Conservation (phyloP, 495 filamentous ascomycete genomes). For the Daldinia decipiens region DNA sequence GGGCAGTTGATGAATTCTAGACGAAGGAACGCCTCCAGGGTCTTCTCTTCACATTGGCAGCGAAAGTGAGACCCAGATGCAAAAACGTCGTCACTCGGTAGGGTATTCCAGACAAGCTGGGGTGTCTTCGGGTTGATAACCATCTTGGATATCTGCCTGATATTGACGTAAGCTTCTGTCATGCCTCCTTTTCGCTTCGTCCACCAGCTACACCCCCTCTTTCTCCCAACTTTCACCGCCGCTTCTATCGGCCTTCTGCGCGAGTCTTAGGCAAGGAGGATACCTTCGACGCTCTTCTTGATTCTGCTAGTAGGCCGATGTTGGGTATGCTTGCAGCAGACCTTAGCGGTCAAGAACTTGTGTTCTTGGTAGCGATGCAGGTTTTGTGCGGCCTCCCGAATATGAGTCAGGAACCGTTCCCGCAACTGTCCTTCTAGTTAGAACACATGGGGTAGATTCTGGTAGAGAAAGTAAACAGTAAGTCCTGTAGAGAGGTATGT, state of each 20-base stretch:
- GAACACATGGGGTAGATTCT: constrained; percentile 19
- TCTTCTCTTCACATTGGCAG: constrained; percentile 26
- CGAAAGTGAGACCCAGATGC: constrained; percentile 37
- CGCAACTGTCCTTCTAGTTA: constrained; percentile 26
- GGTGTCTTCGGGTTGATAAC: constrained; percentile 41
- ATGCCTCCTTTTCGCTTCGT: constrained; percentile 33
- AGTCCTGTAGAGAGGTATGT: constrained; percentile 8
- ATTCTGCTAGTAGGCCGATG: constrained; percentile 27
- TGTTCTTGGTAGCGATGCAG: constrained; percentile 50
- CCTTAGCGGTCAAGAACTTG: constrained; percentile 47
- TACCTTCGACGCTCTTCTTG: constrained; percentile 43
- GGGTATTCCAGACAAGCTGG: constrained; percentile 37
- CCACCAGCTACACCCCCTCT: constrained; percentile 19
- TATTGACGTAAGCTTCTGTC: constrained; percentile 30
- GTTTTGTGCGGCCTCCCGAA: constrained; percentile 48
- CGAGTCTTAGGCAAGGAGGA: constrained; percentile 36
- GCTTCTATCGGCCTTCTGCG: constrained; percentile 40
- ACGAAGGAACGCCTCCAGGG: constrained; percentile 16
- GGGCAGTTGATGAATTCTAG: constrained; percentile 20
- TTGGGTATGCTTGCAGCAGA: constrained; percentile 50
- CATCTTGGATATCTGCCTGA: constrained; percentile 46
- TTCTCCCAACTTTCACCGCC: constrained; percentile 43
- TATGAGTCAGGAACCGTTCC: constrained; percentile 48
- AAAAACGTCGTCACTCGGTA: constrained; percentile 31
- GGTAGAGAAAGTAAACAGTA: constrained; percentile 10